These are phyloP conservation scores for Carnegiea gigantea DNA, from an alignment of 179 eudicot genomes.

Conservation along the genomic window DNA sequence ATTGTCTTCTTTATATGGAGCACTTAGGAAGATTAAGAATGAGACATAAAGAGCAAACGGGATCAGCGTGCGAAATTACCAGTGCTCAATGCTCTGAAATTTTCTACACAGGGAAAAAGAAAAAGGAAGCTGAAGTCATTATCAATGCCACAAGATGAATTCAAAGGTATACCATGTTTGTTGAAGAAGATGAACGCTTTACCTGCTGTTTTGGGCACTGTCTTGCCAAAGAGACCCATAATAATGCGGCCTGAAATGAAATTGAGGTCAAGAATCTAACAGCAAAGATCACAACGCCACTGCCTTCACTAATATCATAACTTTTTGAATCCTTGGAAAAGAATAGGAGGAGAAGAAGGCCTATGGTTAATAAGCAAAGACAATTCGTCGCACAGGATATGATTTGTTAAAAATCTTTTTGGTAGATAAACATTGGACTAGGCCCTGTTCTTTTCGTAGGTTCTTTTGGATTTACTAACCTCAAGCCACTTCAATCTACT, in stretches of 20 bases:
- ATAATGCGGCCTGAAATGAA: conserved; percentile 71
- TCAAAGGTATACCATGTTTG: background rate
- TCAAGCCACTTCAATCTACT: too few species aligned
- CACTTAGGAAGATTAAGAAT: background rate
- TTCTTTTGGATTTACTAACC: too few species aligned
- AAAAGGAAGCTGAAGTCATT: background rate
- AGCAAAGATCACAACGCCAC: background rate
- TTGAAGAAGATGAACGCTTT: background rate
- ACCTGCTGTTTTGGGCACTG: conserved; percentile 98
- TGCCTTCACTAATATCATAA: background rate
- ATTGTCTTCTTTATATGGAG: background rate
- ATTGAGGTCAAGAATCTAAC: background rate
- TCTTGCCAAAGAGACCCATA: conserved; percentile 94
- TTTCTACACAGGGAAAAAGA: conserved; percentile 49
- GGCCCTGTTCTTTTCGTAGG: too few species aligned
- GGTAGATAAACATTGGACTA: too few species aligned
- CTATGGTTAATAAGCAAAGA: too few species aligned
- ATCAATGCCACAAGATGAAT: background rate
- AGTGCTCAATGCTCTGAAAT: conserved; percentile 94
- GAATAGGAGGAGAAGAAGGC: background rate
- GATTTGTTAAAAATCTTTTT: too few species aligned
- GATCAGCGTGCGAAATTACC: conserved; percentile 47
- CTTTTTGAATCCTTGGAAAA: background rate
- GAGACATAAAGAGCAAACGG: background rate
- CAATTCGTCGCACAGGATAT: too few species aligned